These are phyloP conservation scores for Penicillium steckii DNA, from an alignment of 495 filamentous ascomycete species.

Conservation along the genomic window DNA sequence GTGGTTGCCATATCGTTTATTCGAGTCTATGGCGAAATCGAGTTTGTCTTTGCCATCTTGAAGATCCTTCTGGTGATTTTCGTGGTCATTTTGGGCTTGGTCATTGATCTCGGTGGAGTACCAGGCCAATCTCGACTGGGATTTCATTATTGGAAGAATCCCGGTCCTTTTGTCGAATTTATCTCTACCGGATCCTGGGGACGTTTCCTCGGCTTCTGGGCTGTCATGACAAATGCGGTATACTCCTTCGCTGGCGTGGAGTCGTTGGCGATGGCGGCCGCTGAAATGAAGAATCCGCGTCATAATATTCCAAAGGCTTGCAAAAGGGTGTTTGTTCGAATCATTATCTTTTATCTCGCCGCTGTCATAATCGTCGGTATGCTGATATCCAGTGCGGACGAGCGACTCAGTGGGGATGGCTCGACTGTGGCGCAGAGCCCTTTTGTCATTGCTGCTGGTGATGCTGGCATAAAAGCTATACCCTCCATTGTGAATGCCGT, in stretches of 20 bases:
- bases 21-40: slow-evolving; percentile 44
- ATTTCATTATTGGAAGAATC: slow-evolving; percentile 52
- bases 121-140: slow-evolving; percentile 32
- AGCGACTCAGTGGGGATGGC: slow-evolving; percentile 41
- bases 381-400: slow-evolving; percentile 48
- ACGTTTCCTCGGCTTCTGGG: slow-evolving; percentile 58
- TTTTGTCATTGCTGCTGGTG: slow-evolving; percentile 52
- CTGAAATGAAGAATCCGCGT: slow-evolving; percentile 44
- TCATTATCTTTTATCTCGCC: slow-evolving; percentile 44
- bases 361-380: slow-evolving; percentile 47
- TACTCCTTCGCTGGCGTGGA: slow-evolving; percentile 60
- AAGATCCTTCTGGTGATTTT: slow-evolving; percentile 52
- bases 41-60: slow-evolving; percentile 42
- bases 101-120: slow-evolving; percentile 42
- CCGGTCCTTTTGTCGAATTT: slow-evolving; percentile 51
- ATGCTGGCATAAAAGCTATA: slow-evolving; percentile 42
- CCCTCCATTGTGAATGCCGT: slow-evolving; percentile 54
- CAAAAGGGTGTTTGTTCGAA: slow-evolving; percentile 42
- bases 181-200: slow-evolving; percentile 38
- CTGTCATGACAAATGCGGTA: slow-evolving; percentile 57
- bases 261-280: slow-evolving; percentile 50
- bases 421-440: slow-evolving; percentile 45
- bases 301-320: slow-evolving; percentile 46
- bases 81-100: slow-evolving; percentile 49
- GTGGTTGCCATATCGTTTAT: slow-evolving; percentile 53